Evolutionary conservation across 306 rosid genomes (phyloP), one percentile per base, ranked within the genome.

Genomic region (Cyclanthera cordifolia): DNA sequence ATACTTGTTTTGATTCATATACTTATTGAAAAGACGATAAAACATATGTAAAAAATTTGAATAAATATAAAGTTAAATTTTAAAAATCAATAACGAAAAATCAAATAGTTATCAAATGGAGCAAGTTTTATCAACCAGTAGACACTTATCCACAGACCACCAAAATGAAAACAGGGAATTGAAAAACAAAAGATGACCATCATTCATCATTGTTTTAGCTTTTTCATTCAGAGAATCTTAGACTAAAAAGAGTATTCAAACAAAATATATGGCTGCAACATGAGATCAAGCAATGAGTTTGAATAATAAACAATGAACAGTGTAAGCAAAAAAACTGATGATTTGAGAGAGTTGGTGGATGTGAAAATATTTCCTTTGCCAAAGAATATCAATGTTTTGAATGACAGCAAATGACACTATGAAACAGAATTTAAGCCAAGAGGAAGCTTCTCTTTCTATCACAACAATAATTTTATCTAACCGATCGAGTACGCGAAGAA

Each of bases 341-440:
- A 43, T 20, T 27, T 13, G 34, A 28, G 20, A 27, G 43, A 49
- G 53, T 46, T 46, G 50, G 50, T 46, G 17, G 50, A 46, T 13
- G n/a, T 28, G 61, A 24, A 12, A 28, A 5, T 9, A 21, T 2
- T 45, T 65, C 37, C 70, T 65, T 65, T 65, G 23, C 53, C 70
- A 21, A 24, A 65, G 23, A 8, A 45, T 43, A 8, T 24, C 49
- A 63, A 60, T 60, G 52, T 63, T 63, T 53, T 60, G 37, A 15
- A 25, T 66, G 71, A 66, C 43, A 66, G 24, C 9, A 45, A 66
- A 66, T 66, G 43, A n/a, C 55, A 23, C 23, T 66, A 66, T 66
- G 20, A 66, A 65, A 46, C 54, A 46, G 55, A 66, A 15, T n/a
- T 39, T 27, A 21, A 64, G 37, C 70, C 70, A 21, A 37, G 53